phyloP scores from a whole-genome alignment of 495 filamentous ascomycete species.

The Talaromyces trachyspermus region DNA sequence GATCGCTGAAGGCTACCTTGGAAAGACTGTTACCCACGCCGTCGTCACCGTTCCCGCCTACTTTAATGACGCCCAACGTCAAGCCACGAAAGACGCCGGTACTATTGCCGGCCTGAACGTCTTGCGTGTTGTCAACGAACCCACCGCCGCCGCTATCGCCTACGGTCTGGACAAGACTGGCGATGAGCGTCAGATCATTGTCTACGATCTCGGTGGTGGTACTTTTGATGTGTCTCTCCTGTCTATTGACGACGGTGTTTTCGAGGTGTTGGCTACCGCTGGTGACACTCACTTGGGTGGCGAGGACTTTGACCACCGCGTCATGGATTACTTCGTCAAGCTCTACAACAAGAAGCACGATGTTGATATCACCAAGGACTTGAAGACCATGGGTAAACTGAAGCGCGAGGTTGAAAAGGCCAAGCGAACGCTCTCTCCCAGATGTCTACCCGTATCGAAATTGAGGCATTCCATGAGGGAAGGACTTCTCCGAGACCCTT shows the following conservation, averaged over 20 bases:
- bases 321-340: slow-evolving; percentile 97
- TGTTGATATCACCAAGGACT: slow-evolving; percentile 86
- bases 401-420: slow-evolving; percentile 99
- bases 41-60: slow-evolving; percentile 97
- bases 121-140: slow-evolving; percentile 95
- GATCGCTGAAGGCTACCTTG: slow-evolving; percentile 86
- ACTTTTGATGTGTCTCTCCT: slow-evolving; percentile 99
- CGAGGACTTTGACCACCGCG: slow-evolving; percentile 98
- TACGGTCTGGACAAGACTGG: slow-evolving; percentile 83
- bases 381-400: slow-evolving; percentile 99
- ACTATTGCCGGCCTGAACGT: slow-evolving; percentile 92
- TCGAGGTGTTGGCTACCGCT: slow-evolving; percentile 95
- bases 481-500: slow-evolving; percentile 97
- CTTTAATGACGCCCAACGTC: slow-evolving; percentile 98
- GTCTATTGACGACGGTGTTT: slow-evolving; percentile 93
- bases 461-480: slow-evolving; percentile 95
- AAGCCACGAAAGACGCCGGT: slow-evolving; percentile 97
- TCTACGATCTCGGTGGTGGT: slow-evolving; percentile 99
- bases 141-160: slow-evolving; percentile 80
- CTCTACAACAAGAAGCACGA: slow-evolving; percentile 98
- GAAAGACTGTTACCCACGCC: slow-evolving; percentile 92
- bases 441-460: slow-evolving; percentile 97
- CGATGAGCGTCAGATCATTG: slow-evolving; percentile 85
- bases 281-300: slow-evolving; percentile 99
- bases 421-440: slow-evolving; percentile 97